Conservation (phyloP, 176 grass and related monocot species). For the Carex myosuroides region DNA sequence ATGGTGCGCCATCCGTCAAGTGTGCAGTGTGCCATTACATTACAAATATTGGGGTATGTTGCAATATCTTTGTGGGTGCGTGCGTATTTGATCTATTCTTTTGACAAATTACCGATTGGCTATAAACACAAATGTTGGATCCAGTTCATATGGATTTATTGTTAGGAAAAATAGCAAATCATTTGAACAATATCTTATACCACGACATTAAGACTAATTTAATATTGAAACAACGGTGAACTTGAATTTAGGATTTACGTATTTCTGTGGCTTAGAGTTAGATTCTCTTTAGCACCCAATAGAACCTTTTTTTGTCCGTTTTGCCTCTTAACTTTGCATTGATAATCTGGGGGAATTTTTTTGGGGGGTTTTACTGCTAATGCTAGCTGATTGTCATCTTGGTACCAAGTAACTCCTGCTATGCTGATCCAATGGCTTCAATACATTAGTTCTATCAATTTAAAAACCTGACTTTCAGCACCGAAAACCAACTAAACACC, state of each 20-base stretch:
- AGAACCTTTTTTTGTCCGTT: neutral
- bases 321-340: neutral
- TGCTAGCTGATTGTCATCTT: neutral
- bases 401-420: neutral
- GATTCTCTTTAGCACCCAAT: neutral
- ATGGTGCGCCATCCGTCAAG: constrained; percentile 84
- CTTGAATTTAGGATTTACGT: neutral
- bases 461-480: neutral
- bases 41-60: constrained; percentile 54
- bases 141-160: neutral
- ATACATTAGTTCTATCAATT: neutral
- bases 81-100: neutral
- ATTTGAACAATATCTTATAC: neutral
- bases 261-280: neutral
- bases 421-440: neutral
- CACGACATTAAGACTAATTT: neutral
- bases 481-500: neutral
- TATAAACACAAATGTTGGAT: neutral
- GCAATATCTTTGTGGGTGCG: neutral
- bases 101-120: neutral
- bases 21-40: constrained; percentile 81
- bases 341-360: neutral
- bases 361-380: neutral
- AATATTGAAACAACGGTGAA: neutral
- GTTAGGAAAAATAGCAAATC: neutral